Percentiles rank a stretch among this genome's conserved stretches.
These are phyloP conservation scores for Backusella morwellensis DNA, from an alignment of 192 early-diverging fungal species.

Conservation along the genomic window DNA sequence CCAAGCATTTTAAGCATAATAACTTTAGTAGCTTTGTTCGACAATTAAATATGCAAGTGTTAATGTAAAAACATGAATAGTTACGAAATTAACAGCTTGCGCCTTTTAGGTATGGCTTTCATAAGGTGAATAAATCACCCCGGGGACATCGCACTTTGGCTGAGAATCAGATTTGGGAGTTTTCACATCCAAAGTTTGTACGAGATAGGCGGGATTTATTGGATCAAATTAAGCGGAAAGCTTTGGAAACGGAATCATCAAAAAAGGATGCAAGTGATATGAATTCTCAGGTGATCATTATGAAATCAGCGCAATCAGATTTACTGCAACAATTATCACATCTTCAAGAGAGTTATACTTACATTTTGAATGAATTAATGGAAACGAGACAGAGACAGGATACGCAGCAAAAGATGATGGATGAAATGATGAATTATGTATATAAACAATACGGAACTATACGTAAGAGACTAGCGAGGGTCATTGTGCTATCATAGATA, in stretches of 20 bases:
- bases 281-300: constrained; percentile 68
- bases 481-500: background rate
- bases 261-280: constrained; percentile 75
- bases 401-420: constrained; percentile 63
- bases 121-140: constrained; percentile 91
- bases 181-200: constrained; percentile 80
- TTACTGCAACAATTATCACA: constrained; percentile 70
- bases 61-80: background rate
- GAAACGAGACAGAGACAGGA: constrained; percentile 69
- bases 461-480: background rate
- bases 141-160: constrained; percentile 79
- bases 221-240: constrained; percentile 90
- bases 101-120: constrained; percentile 69
- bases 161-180: constrained; percentile 92
- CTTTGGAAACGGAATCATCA: constrained; percentile 78
- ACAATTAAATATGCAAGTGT: constrained; percentile 78
- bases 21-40: constrained; percentile 91
- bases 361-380: constrained; percentile 68
- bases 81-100: background rate
- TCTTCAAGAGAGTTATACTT: constrained; percentile 68
- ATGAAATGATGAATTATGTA: constrained; percentile 64
- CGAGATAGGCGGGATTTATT: constrained; percentile 72
- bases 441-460: constrained; percentile 37
- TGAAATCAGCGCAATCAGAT: constrained; percentile 75
- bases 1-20: constrained; percentile 92